A percentile compares a stretch with the other conserved stretches of the same genome.
Conservation (phyloP, 2,329 filamentous ascomycete genomes). For the Phoma herbarum region DNA sequence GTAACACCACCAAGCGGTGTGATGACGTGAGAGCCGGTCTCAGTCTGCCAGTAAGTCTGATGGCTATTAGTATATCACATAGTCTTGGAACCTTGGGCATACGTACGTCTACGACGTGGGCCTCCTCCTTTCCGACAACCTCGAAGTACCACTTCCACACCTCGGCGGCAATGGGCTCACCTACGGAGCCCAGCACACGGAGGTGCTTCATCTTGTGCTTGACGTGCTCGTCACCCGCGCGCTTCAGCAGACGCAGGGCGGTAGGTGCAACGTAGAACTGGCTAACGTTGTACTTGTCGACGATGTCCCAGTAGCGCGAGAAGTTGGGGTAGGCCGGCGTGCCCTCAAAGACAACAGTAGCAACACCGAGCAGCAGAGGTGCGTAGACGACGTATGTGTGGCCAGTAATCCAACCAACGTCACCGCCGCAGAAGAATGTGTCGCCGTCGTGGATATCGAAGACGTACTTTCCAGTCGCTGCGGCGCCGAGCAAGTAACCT, state of each 20-base stretch:
- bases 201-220: constrained; percentile 89
- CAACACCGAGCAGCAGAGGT: constrained; percentile 88
- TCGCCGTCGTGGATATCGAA: constrained; percentile 97
- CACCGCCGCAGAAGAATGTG: constrained; percentile 95
- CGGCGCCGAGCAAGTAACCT: constrained; percentile 93
- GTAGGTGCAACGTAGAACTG: constrained; percentile 99
- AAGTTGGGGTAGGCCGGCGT: constrained; percentile 98
- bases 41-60: constrained; percentile 99
- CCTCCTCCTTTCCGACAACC: constrained; percentile 89
- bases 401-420: constrained; percentile 98
- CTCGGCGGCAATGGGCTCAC: constrained; percentile 96
- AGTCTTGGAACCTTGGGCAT: not conserved
- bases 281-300: constrained; percentile 92
- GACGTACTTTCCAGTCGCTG: constrained; percentile 95
- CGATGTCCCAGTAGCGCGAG: constrained; percentile 98
- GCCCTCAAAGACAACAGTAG: constrained; percentile 97
- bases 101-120: constrained; percentile 92
- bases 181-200: constrained; percentile 90
- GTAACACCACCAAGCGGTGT: constrained; percentile 91
- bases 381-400: constrained; percentile 99
- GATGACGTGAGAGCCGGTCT: constrained; percentile 97
- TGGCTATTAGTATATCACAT: constrained; percentile 28
- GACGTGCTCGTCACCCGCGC: constrained; percentile 91
- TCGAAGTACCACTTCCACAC: constrained; percentile 99
- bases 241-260: constrained; percentile 90